These are phyloP conservation scores for Pachyrhizus erosus DNA, from an alignment of 306 rosid genomes.

Conservation along the genomic window DNA sequence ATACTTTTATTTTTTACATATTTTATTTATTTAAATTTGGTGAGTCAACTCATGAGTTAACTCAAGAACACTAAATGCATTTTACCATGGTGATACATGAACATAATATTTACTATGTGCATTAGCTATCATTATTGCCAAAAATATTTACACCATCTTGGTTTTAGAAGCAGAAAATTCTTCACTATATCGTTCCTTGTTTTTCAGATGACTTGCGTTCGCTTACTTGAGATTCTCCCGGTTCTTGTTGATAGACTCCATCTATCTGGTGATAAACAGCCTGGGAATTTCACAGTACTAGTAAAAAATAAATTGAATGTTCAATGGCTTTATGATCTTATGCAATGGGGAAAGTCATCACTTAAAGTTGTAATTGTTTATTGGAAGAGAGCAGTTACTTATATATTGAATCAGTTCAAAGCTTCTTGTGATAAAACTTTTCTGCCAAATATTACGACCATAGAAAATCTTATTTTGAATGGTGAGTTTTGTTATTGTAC, in stretches of 20 bases:
- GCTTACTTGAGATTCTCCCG: slow-evolving; percentile 92
- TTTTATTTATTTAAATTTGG: neutral
- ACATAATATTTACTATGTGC: neutral
- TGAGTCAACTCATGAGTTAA: neutral
- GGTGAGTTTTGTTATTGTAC: slow-evolving; percentile 61
- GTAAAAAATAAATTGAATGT: slow-evolving; percentile 55
- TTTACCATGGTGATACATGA: neutral
- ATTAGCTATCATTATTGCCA: neutral
- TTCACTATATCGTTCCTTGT: slow-evolving; percentile 40
- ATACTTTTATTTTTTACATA: neutral
- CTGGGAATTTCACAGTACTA: slow-evolving; percentile 47
- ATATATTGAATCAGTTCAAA: slow-evolving; percentile 71
- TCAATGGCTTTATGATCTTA: slow-evolving; percentile 79
- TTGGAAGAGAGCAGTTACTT: slow-evolving; percentile 75
- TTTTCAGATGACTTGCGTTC: slow-evolving; percentile 95
- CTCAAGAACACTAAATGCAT: neutral
- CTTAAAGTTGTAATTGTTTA: slow-evolving; percentile 84
- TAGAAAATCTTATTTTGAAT: slow-evolving; percentile 70
- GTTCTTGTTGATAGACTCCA: slow-evolving; percentile 62
- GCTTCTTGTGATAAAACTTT: slow-evolving; percentile 56
- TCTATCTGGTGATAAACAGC: slow-evolving; percentile 43
- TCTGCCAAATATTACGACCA: slow-evolving; percentile 52
- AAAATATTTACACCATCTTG: neutral
- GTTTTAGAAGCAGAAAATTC: slow-evolving; percentile 45
- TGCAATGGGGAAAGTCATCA: slow-evolving; percentile 94